Evolutionary conservation across 805 yeast genomes (phyloP).

Genomic region (Blastobotrys attinorum): DNA sequence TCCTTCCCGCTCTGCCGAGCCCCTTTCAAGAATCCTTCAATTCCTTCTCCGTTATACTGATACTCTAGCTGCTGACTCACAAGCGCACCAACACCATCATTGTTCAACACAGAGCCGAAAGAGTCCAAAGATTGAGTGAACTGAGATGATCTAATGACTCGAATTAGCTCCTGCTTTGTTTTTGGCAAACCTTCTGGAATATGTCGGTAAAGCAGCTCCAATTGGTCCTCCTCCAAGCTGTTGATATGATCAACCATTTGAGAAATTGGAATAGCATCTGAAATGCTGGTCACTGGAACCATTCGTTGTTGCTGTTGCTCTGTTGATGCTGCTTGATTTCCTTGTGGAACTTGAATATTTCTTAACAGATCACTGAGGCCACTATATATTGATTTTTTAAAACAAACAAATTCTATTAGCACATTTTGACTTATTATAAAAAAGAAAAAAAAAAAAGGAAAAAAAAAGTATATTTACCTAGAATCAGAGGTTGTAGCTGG

Average conservation of each 20-base stretch:
- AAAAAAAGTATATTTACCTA: background rate
- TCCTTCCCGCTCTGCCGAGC: slow-evolving; percentile 25
- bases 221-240: slow-evolving; percentile 26
- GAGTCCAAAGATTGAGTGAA: slow-evolving; percentile 37
- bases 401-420: background rate
- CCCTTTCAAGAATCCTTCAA: slow-evolving; percentile 41
- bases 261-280: slow-evolving; percentile 31
- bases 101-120: slow-evolving; percentile 39
- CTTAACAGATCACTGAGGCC: background rate
- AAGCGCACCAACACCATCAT: slow-evolving; percentile 34
- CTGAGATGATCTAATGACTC: slow-evolving; percentile 42
- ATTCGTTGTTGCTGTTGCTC: background rate
- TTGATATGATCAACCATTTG: slow-evolving; percentile 31
- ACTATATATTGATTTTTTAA: too few species aligned
- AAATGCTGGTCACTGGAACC: slow-evolving; percentile 29
- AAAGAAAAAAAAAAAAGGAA: background rate
- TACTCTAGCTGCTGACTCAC: slow-evolving; percentile 43
- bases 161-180: slow-evolving; percentile 33
- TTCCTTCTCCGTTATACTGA: slow-evolving; percentile 48
- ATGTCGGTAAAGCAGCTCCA: slow-evolving; percentile 31
- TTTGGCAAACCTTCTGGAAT: slow-evolving; percentile 38
- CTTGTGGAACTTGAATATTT: background rate
- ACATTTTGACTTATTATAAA: background rate
- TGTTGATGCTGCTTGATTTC: too few species aligned
- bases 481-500: background rate